Percentiles rank a stretch among this genome's conserved stretches.
phyloP scores from a whole-genome alignment of 2,329 filamentous ascomycete species.

The Aspergillaceae sp. region DNA sequence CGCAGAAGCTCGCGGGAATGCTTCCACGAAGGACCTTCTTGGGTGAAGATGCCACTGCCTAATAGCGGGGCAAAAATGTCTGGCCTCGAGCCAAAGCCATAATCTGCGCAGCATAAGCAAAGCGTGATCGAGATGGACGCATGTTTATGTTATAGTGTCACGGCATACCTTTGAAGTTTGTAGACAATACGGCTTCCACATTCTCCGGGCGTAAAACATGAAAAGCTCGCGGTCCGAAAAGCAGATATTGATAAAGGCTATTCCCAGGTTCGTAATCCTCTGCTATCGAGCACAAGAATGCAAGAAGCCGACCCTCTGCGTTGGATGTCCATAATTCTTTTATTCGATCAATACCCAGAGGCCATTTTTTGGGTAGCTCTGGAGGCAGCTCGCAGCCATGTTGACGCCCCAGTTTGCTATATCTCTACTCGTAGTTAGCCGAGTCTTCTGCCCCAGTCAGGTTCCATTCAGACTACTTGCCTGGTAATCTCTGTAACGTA shows the following conservation, averaged over 20 bases:
- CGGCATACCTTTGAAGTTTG: conserved; percentile 6
- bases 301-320: conserved; percentile 6
- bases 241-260: conserved; percentile 13
- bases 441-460: not conserved
- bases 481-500: not conserved
- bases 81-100: conserved; percentile 2
- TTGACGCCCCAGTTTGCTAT: not conserved
- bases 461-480: not conserved
- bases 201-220: conserved; percentile 9
- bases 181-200: conserved; percentile 8
- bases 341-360: conserved; percentile 24
- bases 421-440: not conserved
- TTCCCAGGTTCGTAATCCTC: conserved; percentile 16
- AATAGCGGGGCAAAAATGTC: conserved; percentile 5
- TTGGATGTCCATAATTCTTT: conserved; percentile 9
- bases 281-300: conserved; percentile 9
- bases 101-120: conserved; percentile 2
- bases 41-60: conserved; percentile 12
- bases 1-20: conserved; percentile 26
- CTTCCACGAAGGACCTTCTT: conserved; percentile 16
- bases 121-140: not conserved
- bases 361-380: conserved; percentile 24
- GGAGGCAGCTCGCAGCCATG: conserved; percentile 23
- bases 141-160: not conserved
- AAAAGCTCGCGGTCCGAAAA: conserved; percentile 9